Percentiles rank a stretch among this genome's conserved stretches.
Evolutionary conservation across 2,329 filamentous ascomycete genomes (phyloP).

Genomic region (Arthrobotrys sphaeroides): DNA sequence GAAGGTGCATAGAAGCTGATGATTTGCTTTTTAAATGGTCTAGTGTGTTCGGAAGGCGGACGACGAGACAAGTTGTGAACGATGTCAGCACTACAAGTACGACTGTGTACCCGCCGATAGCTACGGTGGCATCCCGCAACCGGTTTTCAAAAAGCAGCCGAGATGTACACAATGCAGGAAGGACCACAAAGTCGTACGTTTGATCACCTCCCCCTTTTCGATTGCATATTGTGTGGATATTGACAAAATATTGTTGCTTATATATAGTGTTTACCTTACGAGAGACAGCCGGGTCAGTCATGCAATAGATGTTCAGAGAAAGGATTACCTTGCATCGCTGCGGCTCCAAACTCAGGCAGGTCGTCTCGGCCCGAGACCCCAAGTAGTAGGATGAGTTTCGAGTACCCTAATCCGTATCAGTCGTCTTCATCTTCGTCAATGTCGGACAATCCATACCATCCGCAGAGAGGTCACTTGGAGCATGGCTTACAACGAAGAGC

Average conservation of each 20-base stretch:
- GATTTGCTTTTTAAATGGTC: constrained; percentile 6
- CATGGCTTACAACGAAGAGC: constrained; percentile 43
- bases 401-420: constrained; percentile 41
- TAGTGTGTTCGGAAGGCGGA: constrained; percentile 44
- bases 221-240: not conserved
- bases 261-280: constrained; percentile 44
- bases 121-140: constrained; percentile 50
- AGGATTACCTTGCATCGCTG: constrained; percentile 42
- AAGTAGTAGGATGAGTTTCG: constrained; percentile 40
- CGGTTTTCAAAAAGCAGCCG: constrained; percentile 51
- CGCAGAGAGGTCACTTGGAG: constrained; percentile 20
- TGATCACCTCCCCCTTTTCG: not conserved
- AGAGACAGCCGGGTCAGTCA: constrained; percentile 45
- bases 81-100: constrained; percentile 52
- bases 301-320: constrained; percentile 50
- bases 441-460: constrained; percentile 34
- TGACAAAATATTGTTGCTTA: not conserved
- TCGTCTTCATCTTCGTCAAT: constrained; percentile 20
- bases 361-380: constrained; percentile 47
- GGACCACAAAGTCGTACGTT: constrained; percentile 52
- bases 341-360: constrained; percentile 44
- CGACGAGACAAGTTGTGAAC: constrained; percentile 43
- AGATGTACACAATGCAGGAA: constrained; percentile 51
- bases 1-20: constrained; percentile 18
- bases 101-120: constrained; percentile 52